Evolutionary conservation across 163 green algal genomes (phyloP).

Genomic region (Scenedesmus sp.): DNA sequence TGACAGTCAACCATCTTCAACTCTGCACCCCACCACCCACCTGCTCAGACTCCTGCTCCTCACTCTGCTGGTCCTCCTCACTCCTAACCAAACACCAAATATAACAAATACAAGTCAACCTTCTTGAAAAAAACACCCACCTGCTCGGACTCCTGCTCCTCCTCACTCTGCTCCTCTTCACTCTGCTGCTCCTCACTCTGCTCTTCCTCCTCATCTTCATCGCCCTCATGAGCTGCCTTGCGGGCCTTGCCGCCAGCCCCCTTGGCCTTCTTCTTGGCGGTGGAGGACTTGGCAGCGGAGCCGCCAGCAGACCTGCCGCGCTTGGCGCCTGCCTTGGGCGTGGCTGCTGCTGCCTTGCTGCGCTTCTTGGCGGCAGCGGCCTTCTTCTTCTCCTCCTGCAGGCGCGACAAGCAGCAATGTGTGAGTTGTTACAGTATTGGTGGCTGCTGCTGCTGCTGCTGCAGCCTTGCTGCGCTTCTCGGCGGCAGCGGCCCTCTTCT

Average conservation of each 20-base stretch:
- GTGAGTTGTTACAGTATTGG: background rate
- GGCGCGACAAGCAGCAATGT: background rate
- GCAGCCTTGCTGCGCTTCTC: conserved; percentile 47
- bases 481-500: conserved; percentile 61
- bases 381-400: conserved; percentile 26
- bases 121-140: background rate
- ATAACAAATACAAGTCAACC: background rate
- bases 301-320: conserved; percentile 2
- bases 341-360: conserved; percentile 14
- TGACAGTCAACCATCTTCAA: too few species aligned
- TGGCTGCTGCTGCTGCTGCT: background rate
- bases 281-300: conserved; percentile 31
- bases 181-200: conserved; percentile 27
- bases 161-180: conserved; percentile 18
- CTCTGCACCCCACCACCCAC: background rate
- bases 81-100: background rate
- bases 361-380: conserved; percentile 11
- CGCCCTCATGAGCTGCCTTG: conserved; percentile 4
- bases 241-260: background rate
- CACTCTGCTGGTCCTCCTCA: background rate
- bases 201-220: conserved; percentile 46
- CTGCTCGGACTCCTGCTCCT: background rate
- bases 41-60: conserved; percentile 13
- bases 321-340: conserved; percentile 21
- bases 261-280: conserved; percentile 35